These are phyloP conservation scores for Diaporthe helianthi DNA, from an alignment of 2,329 filamentous ascomycete species.

Conservation along the genomic window DNA sequence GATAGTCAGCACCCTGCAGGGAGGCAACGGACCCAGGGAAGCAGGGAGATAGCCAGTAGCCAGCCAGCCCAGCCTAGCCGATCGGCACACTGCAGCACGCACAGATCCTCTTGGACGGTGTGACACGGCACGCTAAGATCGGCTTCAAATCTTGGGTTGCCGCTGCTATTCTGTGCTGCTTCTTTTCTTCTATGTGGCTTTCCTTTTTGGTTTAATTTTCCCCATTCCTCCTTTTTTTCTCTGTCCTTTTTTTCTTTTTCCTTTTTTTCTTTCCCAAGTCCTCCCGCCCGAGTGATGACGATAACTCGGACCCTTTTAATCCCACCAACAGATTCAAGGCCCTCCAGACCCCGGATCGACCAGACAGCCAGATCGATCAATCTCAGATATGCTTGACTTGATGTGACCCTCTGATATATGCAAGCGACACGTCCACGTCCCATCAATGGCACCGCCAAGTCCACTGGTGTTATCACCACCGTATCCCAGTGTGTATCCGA, in stretches of 20 bases:
- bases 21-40: neutral
- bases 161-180: no score
- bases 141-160: constrained; percentile 2
- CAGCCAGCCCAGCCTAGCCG: neutral
- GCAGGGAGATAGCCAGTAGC: neutral
- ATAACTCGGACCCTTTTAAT: neutral
- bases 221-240: no score
- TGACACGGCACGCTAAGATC: constrained; percentile 12
- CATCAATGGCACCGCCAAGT: neutral
- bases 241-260: neutral
- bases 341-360: neutral
- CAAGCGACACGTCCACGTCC: neutral
- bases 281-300: neutral
- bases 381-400: neutral
- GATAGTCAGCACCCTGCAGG: no score
- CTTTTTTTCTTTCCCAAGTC: neutral
- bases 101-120: constrained; percentile 16
- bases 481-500: neutral
- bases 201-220: neutral
- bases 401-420: neutral
- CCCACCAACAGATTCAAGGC: neutral
- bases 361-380: no score
- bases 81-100: constrained; percentile 16
- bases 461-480: neutral
- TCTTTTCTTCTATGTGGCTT: neutral